Evolutionary conservation across 805 yeast genomes (phyloP).

Genomic region (Vanderwaltozyma yarrowii): DNA sequence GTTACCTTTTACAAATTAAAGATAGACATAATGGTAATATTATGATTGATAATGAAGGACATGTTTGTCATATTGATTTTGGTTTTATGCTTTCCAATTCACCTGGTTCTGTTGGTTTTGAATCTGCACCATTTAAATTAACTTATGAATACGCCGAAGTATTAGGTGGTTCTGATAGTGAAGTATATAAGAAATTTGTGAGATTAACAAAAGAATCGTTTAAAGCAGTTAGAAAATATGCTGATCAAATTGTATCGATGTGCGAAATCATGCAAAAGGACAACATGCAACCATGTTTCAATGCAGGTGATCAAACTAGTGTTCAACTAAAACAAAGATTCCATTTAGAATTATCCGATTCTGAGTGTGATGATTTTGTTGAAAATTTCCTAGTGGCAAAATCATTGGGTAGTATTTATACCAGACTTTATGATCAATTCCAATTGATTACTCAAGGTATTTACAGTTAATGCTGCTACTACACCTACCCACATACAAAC

Average conservation of each 20-base stretch:
- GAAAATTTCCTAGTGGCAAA: slow-evolving; percentile 67
- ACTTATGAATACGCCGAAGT: slow-evolving; percentile 84
- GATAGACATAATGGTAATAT: slow-evolving; percentile 97
- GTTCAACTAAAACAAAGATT: slow-evolving; percentile 70
- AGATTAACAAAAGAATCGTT: slow-evolving; percentile 62
- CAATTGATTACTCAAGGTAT: slow-evolving; percentile 94
- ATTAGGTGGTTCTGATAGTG: slow-evolving; percentile 67
- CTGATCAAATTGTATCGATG: slow-evolving; percentile 66
- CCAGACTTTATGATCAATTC: slow-evolving; percentile 89
- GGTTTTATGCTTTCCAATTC: slow-evolving; percentile 88
- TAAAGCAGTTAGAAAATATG: slow-evolving; percentile 57
- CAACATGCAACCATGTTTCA: slow-evolving; percentile 83
- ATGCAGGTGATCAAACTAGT: slow-evolving; percentile 76
- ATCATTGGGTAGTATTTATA: slow-evolving; percentile 79
- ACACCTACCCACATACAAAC: background rate
- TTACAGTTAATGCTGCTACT: slow-evolving; percentile 39
- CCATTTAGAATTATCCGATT: slow-evolving; percentile 63
- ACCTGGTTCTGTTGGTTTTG: slow-evolving; percentile 96
- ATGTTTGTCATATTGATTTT: slow-evolving; percentile 89
- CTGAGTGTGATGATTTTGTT: slow-evolving; percentile 58
- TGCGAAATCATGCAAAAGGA: slow-evolving; percentile 94
- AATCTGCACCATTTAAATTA: slow-evolving; percentile 93
- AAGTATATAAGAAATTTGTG: slow-evolving; percentile 49
- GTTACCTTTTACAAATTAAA: slow-evolving; percentile 83
- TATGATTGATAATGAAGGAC: slow-evolving; percentile 94